A percentile compares a stretch with the other conserved stretches of the same genome.
phyloP scores from a whole-genome alignment of 1,139 yeast genomes.

The Lodderomyces elongisporus region DNA sequence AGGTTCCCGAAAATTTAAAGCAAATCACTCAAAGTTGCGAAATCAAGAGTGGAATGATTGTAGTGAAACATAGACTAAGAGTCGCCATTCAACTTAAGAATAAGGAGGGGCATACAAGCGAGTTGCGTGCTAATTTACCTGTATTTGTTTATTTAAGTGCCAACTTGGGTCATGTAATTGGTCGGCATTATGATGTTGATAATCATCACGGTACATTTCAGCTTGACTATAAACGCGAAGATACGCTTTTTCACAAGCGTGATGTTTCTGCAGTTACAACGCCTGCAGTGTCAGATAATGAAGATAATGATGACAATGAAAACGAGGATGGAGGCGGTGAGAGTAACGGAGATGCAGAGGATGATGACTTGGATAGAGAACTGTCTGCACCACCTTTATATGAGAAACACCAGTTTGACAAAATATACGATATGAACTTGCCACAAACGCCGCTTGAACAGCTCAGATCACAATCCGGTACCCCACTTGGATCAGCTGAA shows the following conservation, averaged over 20 bases:
- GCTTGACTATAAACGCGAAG: slow-evolving; percentile 29
- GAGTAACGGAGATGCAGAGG: slow-evolving; percentile 16
- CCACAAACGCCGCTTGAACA: slow-evolving; percentile 40
- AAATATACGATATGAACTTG: slow-evolving; percentile 30
- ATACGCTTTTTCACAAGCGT: slow-evolving; percentile 31
- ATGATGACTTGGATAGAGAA: slow-evolving; percentile 24
- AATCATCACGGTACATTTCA: slow-evolving; percentile 46
- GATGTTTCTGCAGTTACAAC: slow-evolving; percentile 8
- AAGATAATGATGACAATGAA: slow-evolving; percentile 14
- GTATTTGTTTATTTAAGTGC: slow-evolving; percentile 56
- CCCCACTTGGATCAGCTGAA: slow-evolving; percentile 17
- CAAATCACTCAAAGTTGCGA: slow-evolving; percentile 57
- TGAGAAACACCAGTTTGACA: slow-evolving; percentile 34
- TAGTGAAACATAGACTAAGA: slow-evolving; percentile 58
- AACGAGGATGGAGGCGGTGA: slow-evolving; percentile 12
- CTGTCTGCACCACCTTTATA: slow-evolving; percentile 41
- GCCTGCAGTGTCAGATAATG: slow-evolving; percentile 12
- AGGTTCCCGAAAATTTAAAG: slow-evolving; percentile 48
- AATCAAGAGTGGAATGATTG: slow-evolving; percentile 42
- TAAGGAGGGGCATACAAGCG: slow-evolving; percentile 61
- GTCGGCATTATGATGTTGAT: slow-evolving; percentile 49
- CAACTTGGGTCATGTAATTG: slow-evolving; percentile 43
- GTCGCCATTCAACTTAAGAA: slow-evolving; percentile 53
- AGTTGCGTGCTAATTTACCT: slow-evolving; percentile 65
- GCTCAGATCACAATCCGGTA: slow-evolving; percentile 21